Conservation (phyloP, 495 filamentous ascomycete genomes). For the Oleoguttula mirabilis region DNA sequence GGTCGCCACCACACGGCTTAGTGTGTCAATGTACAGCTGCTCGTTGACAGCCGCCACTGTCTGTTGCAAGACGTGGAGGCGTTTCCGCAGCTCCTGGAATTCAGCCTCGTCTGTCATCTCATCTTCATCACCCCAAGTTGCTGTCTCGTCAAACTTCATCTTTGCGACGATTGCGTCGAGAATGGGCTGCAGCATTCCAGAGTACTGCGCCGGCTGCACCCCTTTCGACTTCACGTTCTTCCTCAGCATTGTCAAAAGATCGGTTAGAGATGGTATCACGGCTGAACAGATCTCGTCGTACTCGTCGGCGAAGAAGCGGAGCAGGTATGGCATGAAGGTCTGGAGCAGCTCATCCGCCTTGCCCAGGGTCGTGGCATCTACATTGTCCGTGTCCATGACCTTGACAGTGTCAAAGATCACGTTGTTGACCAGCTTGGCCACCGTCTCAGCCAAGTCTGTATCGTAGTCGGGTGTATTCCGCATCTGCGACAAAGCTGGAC, state of each 20-base stretch:
- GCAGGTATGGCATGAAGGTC: slow-evolving; percentile 67
- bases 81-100: slow-evolving; percentile 85
- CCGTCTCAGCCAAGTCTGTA: slow-evolving; percentile 82
- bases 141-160: slow-evolving; percentile 93
- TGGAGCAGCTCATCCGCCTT: slow-evolving; percentile 64
- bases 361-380: slow-evolving; percentile 41
- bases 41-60: slow-evolving; percentile 77
- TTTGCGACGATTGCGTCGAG: slow-evolving; percentile 83
- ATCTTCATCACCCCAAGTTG: slow-evolving; percentile 86
- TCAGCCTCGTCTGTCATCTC: slow-evolving; percentile 97
- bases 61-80: slow-evolving; percentile 80
- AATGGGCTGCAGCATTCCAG: slow-evolving; percentile 69
- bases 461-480: slow-evolving; percentile 78
- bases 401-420: slow-evolving; percentile 73
- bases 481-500: slow-evolving; percentile 61
- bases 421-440: slow-evolving; percentile 93
- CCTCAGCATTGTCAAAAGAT: slow-evolving; percentile 76
- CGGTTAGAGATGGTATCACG: slow-evolving; percentile 79
- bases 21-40: slow-evolving; percentile 67
- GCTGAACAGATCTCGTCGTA: slow-evolving; percentile 96
- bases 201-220: slow-evolving; percentile 53
- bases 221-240: slow-evolving; percentile 54
- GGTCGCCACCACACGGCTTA: slow-evolving; percentile 67
- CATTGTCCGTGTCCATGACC: slow-evolving; percentile 51
- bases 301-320: slow-evolving; percentile 93